phyloP scores from a whole-genome alignment of 805 yeast genomes.

The Lachancea quebecensis region DNA sequence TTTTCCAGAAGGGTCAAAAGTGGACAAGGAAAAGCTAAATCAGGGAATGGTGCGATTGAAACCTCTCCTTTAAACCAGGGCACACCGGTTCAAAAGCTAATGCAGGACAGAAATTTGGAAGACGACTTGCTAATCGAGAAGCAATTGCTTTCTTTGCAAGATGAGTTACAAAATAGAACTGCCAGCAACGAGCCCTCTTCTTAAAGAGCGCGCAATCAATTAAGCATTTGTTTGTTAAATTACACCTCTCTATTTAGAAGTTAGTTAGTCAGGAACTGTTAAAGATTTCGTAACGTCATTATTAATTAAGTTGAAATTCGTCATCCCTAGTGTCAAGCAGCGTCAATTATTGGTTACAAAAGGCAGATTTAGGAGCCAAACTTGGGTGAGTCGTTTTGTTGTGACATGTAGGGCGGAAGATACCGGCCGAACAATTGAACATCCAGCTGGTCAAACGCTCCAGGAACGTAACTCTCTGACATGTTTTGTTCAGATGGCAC shows the following conservation, averaged over 20 bases:
- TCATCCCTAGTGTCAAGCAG: neutral
- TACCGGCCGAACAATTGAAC: constrained; percentile 79
- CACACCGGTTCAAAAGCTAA: constrained; percentile 7
- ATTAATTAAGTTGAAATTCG: neutral
- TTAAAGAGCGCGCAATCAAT: neutral
- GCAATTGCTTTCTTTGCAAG: constrained; percentile 7
- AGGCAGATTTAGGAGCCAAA: neutral
- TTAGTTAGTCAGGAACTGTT: neutral
- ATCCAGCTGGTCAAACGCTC: constrained; percentile 79
- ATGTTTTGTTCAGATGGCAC: constrained; percentile 6
- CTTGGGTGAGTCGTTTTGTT: constrained; percentile 5
- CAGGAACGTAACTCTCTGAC: constrained; percentile 52
- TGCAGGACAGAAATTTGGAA: constrained; percentile 9
- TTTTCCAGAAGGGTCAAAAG: constrained; percentile 1
- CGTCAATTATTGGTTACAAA: neutral
- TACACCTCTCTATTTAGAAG: neutral
- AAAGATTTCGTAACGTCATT: neutral
- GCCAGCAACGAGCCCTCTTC: constrained; percentile 2
- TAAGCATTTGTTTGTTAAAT: no score
- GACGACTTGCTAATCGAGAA: constrained; percentile 7
- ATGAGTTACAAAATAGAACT: constrained; percentile 7
- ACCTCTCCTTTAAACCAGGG: neutral
- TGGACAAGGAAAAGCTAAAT: neutral
- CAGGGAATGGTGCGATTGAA: neutral
- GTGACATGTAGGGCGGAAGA: constrained; percentile 73